Evolutionary conservation across 805 yeast species (phyloP), one percentile per base, ranked within the genome.

Genomic region (Huiozyma naganishii): DNA sequence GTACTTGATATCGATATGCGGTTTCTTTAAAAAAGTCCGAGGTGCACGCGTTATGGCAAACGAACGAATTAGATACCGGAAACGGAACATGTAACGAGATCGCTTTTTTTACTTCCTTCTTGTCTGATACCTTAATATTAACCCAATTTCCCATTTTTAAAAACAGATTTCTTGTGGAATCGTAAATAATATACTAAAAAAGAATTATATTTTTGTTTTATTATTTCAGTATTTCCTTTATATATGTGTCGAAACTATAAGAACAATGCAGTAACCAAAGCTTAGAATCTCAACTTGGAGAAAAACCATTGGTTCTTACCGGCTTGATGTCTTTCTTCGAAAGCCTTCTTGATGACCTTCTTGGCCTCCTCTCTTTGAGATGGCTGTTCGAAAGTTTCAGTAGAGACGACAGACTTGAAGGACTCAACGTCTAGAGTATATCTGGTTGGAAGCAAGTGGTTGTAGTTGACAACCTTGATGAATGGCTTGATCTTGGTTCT

Each of bases 291-390:
- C 71, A 86, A 83, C 79, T 92, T 92, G 74, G 95, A 81, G 89
- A 92, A 92, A 81, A 92, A 92, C 98, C 98, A 92, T 78, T 88
- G 89, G 89, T 90, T 90, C 84, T 92, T 88, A 72, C 98, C 98
- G 69, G 96, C 87, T 73, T 85, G 94, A 80, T 90, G 95, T 81
- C 88, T 87, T 78, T 90, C 95, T 79, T 92, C 98, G 69, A 92
- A 90, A 70, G 95, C 95, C 81, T 89, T 85, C 86, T 87, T 92
- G 73, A 92, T 87, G 69, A 82, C 89, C 80, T 92, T 90, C 85
- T 89, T 92, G 69, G 97, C 97, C 72, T 90, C 97, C 74, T 82
- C 95, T 72, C 95, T 84, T 76, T 89, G 96, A 57, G 97, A 77
- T 73, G 97, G 96, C 80, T 92, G 97, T 68, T 77, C 78, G 72